phyloP scores from a whole-genome alignment of 352 stramenopile genomes.

The Phytophthora nicotianae region DNA sequence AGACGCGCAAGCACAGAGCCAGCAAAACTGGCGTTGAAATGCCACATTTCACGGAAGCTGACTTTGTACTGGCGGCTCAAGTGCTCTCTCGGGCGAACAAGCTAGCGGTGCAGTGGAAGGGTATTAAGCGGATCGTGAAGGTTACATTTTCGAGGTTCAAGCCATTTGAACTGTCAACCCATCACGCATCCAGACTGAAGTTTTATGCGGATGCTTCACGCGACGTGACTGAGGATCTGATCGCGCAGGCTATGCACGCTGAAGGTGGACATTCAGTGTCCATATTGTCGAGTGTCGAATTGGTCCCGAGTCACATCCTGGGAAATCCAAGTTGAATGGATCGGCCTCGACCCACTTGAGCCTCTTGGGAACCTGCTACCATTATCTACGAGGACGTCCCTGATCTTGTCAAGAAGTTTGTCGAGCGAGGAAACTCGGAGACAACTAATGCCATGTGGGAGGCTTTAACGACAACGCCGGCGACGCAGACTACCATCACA shows the following conservation, averaged over 20 bases:
- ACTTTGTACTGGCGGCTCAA: conserved; percentile 5
- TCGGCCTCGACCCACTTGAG: neutral
- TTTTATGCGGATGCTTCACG: conserved; percentile 5
- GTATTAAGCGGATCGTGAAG: neutral
- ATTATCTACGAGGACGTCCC: neutral
- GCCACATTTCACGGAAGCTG: neutral
- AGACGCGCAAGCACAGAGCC: neutral
- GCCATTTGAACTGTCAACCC: conserved; percentile 2
- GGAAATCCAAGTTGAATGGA: conserved; percentile 9
- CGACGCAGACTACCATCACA: no score
- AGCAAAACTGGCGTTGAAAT: neutral
- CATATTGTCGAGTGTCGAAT: neutral
- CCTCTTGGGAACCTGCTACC: conserved; percentile 4
- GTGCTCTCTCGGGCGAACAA: neutral
- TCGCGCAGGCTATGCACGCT: neutral
- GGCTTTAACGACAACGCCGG: no score
- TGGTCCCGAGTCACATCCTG: neutral
- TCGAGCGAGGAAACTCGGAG: neutral
- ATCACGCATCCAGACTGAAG: conserved; percentile 2
- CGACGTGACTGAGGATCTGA: conserved; percentile 2
- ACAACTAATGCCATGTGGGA: no score
- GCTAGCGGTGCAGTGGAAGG: conserved; percentile 2
- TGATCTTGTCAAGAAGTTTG: neutral
- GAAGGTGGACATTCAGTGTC: conserved; percentile 12
- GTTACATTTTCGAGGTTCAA: conserved; percentile 9